Evolutionary conservation across 805 yeast species (phyloP).

Genomic region (Pichia manshurica): DNA sequence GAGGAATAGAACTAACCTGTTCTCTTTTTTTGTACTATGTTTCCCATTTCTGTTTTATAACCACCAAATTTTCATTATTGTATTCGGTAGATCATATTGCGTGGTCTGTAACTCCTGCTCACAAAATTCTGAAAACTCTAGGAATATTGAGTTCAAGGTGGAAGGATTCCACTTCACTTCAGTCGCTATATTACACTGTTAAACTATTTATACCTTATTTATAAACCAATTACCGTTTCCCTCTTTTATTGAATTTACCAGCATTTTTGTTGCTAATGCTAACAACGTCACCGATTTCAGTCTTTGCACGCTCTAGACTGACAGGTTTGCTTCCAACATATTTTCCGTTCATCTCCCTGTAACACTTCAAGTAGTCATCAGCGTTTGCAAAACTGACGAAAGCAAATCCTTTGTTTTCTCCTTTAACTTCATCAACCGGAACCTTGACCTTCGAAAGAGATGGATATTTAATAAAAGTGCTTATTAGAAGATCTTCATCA

Average conservation of each 20-base stretch:
- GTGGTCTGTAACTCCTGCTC: too few species aligned
- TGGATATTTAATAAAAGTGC: conserved; percentile 48
- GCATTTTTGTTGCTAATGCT: conserved; percentile 3
- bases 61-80: too few species aligned
- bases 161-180: too few species aligned
- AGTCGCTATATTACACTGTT: too few species aligned
- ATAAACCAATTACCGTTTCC: too few species aligned
- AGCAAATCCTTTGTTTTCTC: conserved; percentile 60
- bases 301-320: conserved; percentile 57
- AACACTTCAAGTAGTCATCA: conserved; percentile 63
- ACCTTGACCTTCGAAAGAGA: conserved; percentile 55
- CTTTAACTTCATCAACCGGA: conserved; percentile 43
- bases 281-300: conserved; percentile 27
- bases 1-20: background rate
- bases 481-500: conserved; percentile 47
- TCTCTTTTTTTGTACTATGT: too few species aligned
- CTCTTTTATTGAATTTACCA: background rate
- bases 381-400: conserved; percentile 64
- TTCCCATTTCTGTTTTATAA: background rate
- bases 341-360: conserved; percentile 71
- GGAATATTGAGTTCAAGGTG: too few species aligned
- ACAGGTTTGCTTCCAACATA: conserved; percentile 73
- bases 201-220: too few species aligned
- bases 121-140: too few species aligned
- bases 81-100: too few species aligned